Evolutionary conservation across 495 filamentous ascomycete genomes (phyloP).

Genomic region (Talaromyces wortmannii): DNA sequence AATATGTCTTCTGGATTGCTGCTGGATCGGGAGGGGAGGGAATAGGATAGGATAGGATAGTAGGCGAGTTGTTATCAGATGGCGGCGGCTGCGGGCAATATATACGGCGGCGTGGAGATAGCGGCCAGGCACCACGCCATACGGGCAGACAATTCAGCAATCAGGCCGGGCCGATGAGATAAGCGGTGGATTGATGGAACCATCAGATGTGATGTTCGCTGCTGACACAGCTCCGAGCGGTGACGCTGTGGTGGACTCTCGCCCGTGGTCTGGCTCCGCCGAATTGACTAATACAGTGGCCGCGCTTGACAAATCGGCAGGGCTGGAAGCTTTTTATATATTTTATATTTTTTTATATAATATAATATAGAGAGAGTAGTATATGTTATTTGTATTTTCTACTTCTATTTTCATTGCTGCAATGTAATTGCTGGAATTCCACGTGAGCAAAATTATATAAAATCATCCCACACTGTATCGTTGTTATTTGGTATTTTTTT

Average conservation of each 20-base stretch:
- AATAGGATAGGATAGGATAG: neutral
- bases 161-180: neutral
- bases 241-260: too few relatives aligned
- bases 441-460: too few relatives aligned
- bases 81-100: neutral
- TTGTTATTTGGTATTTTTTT: too few relatives aligned
- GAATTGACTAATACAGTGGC: slow-evolving; percentile 4
- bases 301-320: slow-evolving; percentile 1
- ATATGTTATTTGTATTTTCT: too few relatives aligned
- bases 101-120: neutral
- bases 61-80: slow-evolving; percentile 1
- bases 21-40: too few relatives aligned
- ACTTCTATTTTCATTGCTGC: too few relatives aligned
- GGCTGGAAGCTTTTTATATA: neutral
- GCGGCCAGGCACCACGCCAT: neutral
- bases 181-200: neutral
- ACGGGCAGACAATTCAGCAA: neutral
- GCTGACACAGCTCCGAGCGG: too few relatives aligned
- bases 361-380: too few relatives aligned
- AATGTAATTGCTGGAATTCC: too few relatives aligned
- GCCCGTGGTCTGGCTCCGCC: neutral
- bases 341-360: too few relatives aligned
- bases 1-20: neutral
- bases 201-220: neutral
- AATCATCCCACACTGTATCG: too few relatives aligned